Conservation (phyloP, 2,329 filamentous ascomycete species). For the Cordyceps javanica region DNA sequence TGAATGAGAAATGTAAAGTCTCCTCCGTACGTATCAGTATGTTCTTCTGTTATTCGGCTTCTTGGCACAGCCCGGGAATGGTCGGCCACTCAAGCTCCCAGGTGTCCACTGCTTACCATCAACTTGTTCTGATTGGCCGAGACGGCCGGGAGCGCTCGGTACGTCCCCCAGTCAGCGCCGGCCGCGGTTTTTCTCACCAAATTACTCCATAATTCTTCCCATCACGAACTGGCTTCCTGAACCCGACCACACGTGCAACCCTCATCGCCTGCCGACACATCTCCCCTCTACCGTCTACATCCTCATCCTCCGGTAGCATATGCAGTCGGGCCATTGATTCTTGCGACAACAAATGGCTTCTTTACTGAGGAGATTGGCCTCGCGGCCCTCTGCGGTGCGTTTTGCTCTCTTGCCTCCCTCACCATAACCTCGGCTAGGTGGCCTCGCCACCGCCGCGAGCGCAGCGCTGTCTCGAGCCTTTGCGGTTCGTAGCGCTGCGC, state of each 20-base stretch:
- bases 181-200: not conserved
- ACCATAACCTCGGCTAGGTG: slow-evolving; percentile 16
- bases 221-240: slow-evolving; percentile 8
- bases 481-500: not conserved
- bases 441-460: not conserved
- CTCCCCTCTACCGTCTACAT: slow-evolving; percentile 9
- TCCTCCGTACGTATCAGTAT: not conserved
- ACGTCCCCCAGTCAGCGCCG: too few species aligned
- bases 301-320: slow-evolving; percentile 18
- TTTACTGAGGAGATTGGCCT: slow-evolving; percentile 55
- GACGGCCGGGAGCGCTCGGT: not conserved
- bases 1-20: too few species aligned
- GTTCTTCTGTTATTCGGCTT: not conserved
- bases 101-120: slow-evolving; percentile 9
- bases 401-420: slow-evolving; percentile 12
- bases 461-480: not conserved
- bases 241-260: slow-evolving; percentile 9
- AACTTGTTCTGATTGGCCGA: not conserved
- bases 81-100: slow-evolving; percentile 4
- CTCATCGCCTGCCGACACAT: slow-evolving; percentile 7
- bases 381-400: slow-evolving; percentile 52
- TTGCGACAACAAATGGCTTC: slow-evolving; percentile 46
- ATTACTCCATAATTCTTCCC: slow-evolving; percentile 10
- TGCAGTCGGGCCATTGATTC: slow-evolving; percentile 26
- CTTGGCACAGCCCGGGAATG: slow-evolving; percentile 1